phyloP scores from a whole-genome alignment of 2,329 filamentous ascomycete species.

The Epicoccum sorghinum region DNA sequence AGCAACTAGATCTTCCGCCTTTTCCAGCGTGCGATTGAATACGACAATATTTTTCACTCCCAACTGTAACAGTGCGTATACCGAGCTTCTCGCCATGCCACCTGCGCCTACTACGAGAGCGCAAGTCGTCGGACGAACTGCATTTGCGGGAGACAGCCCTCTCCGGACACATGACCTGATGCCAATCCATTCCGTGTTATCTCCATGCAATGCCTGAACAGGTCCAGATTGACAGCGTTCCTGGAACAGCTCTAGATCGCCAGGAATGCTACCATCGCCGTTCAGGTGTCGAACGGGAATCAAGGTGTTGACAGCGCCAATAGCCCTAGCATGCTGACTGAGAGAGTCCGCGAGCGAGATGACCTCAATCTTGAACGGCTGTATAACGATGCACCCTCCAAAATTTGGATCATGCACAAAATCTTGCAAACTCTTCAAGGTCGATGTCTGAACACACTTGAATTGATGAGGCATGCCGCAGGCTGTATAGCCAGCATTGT shows the following conservation, averaged over 20 bases:
- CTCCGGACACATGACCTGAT: conserved; percentile 75
- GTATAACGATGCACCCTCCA: conserved; percentile 72
- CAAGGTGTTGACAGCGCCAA: conserved; percentile 78
- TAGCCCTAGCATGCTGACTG: conserved; percentile 74
- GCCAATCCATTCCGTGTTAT: conserved; percentile 84
- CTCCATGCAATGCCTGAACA: conserved; percentile 73
- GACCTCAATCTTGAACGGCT: conserved; percentile 77
- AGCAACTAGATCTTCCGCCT: conserved; percentile 68
- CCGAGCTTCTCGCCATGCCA: conserved; percentile 78
- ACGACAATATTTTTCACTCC: conserved; percentile 78
- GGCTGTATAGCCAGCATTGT: conserved; percentile 70
- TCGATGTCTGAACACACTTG: conserved; percentile 66
- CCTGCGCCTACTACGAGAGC: conserved; percentile 64
- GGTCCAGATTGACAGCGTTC: conserved; percentile 69
- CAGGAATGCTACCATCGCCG: conserved; percentile 63
- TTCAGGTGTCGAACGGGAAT: conserved; percentile 70
- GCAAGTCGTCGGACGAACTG: conserved; percentile 59
- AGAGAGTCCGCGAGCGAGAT: conserved; percentile 69
- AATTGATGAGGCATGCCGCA: conserved; percentile 74
- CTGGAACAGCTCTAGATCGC: conserved; percentile 58
- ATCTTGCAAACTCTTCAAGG: conserved; percentile 67
- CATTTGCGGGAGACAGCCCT: conserved; percentile 73
- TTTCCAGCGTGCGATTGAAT: conserved; percentile 72
- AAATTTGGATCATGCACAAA: conserved; percentile 70
- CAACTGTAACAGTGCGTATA: conserved; percentile 79